Evolutionary conservation across 139 green algal genomes (phyloP).

Genomic region (Nannochloris sp.): DNA sequence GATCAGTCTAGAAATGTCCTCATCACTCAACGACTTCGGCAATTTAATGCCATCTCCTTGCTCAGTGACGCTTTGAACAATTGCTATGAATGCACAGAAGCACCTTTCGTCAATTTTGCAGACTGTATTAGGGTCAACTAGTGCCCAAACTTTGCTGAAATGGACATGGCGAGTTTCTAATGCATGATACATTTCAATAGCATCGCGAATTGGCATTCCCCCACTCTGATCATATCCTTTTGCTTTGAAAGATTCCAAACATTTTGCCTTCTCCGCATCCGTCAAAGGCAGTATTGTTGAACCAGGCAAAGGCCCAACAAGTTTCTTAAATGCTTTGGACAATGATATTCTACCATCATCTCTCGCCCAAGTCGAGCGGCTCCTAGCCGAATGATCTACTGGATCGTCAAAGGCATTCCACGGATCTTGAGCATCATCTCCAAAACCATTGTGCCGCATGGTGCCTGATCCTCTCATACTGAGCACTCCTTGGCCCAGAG

Average conservation of each 20-base stretch:
- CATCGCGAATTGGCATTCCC: slow-evolving; percentile 1
- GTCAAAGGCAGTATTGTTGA: not conserved
- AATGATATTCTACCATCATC: not conserved
- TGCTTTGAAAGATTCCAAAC: not conserved
- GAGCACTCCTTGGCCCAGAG: not conserved
- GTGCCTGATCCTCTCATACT: not conserved
- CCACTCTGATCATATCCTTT: slow-evolving; percentile 1
- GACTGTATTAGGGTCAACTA: not conserved
- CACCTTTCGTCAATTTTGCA: not conserved
- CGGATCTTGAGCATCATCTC: not conserved
- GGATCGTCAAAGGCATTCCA: not conserved
- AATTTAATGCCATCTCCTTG: not conserved
- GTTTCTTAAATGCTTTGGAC: not conserved
- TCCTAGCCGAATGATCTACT: not conserved
- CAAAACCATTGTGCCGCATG: not conserved
- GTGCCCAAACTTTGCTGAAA: slow-evolving; percentile 1
- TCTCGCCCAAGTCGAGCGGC: not conserved
- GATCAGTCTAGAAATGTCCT: not conserved
- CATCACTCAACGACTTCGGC: not conserved
- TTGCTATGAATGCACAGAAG: not conserved
- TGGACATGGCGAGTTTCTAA: not conserved
- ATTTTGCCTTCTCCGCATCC: not conserved
- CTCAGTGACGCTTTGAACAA: not conserved
- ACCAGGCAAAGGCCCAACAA: not conserved
- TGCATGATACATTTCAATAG: slow-evolving; percentile 1